Evolutionary conservation across 257 asterid genomes (phyloP).

Genomic region (Nicotiana otophora): DNA sequence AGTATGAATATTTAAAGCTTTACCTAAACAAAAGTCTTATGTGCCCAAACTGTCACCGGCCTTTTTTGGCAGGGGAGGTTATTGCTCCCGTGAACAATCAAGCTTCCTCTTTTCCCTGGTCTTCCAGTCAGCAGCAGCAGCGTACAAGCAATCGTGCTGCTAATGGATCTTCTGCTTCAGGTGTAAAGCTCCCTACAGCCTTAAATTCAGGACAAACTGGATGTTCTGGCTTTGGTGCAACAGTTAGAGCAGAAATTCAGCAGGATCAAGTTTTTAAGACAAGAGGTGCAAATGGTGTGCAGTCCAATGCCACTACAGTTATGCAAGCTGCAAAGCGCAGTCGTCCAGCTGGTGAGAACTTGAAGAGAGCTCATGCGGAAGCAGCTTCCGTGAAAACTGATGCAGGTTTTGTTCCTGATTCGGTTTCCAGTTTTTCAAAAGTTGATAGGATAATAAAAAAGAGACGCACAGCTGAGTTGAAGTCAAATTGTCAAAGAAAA

Average conservation of each 20-base stretch:
- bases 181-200: conserved; percentile 9
- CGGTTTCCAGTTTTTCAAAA: conserved; percentile 12
- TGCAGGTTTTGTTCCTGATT: conserved; percentile 20
- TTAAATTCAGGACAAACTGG: conserved; percentile 4
- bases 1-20: conserved; percentile 25
- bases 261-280: conserved; percentile 2
- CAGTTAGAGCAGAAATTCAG: neutral
- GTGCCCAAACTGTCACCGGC: conserved; percentile 40
- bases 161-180: conserved; percentile 12
- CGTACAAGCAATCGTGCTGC: neutral
- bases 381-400: conserved; percentile 12
- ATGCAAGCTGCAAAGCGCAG: conserved; percentile 10
- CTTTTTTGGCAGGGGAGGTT: conserved; percentile 44
- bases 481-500: conserved; percentile 7
- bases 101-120: conserved; percentile 1
- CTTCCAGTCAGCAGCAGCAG: conserved; percentile 23
- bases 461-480: conserved; percentile 30
- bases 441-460: conserved; percentile 30
- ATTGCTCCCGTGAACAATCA: conserved; percentile 22
- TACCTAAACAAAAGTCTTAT: conserved; percentile 37
- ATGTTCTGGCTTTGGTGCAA: conserved; percentile 5
- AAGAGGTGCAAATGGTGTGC: conserved; percentile 15
- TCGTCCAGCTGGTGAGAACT: conserved; percentile 15
- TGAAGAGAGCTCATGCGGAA: conserved; percentile 26
- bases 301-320: conserved; percentile 9